Evolutionary conservation across 202 grass and related monocot species (phyloP).

Genomic region (Panicum virgatum): DNA sequence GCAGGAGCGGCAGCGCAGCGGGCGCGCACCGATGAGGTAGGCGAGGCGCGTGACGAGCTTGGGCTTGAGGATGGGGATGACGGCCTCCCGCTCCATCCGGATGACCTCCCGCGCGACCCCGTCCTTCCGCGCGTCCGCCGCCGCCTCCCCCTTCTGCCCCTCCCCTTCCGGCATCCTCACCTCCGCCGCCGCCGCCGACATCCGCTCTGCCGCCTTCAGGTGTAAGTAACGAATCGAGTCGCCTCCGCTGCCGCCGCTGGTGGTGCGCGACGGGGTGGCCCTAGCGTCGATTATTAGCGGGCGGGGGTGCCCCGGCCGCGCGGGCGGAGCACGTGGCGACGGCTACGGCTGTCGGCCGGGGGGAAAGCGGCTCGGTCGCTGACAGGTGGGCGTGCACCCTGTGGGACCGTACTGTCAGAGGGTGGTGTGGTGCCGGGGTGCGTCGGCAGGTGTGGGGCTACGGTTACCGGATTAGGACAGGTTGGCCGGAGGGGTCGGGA

Average conservation of each 20-base stretch:
- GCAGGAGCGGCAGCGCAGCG: neutral
- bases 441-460: neutral
- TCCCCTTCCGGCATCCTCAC: neutral
- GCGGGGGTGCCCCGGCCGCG: neutral
- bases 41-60: slow-evolving; percentile 85
- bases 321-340: slow-evolving; percentile 12
- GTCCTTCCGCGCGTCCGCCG: slow-evolving; percentile 31
- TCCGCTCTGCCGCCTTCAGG: neutral
- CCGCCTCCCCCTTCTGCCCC: neutral
- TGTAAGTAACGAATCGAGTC: neutral
- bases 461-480: neutral
- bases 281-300: slow-evolving; percentile 2
- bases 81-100: slow-evolving; percentile 78
- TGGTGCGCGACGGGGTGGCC: slow-evolving; percentile 21
- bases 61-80: slow-evolving; percentile 84
- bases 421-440: neutral
- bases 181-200: neutral
- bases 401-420: neutral
- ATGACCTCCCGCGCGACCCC: slow-evolving; percentile 67
- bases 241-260: neutral
- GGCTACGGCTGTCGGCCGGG: neutral
- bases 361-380: accelerated
- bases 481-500: neutral
- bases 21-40: slow-evolving; percentile 73
- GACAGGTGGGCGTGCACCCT: neutral